Evolutionary conservation across 2,329 filamentous ascomycete species (phyloP).

Genomic region (Fusarium humuli): DNA sequence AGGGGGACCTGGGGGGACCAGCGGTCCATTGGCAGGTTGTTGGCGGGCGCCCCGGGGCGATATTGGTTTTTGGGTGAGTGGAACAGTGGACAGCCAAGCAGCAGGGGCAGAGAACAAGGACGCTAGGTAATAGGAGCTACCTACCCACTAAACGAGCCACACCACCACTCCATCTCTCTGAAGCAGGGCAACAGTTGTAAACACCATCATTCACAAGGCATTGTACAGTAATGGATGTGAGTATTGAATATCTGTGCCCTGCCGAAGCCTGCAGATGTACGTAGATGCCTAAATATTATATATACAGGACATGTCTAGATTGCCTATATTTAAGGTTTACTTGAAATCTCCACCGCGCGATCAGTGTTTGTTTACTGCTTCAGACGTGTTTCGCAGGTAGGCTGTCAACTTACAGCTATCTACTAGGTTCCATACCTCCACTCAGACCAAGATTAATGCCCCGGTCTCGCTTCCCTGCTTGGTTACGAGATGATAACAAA

Average conservation of each 20-base stretch:
- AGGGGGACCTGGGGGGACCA: constrained; percentile 12
- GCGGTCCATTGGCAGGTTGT: constrained; percentile 22
- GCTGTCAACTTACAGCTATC: constrained; percentile 13
- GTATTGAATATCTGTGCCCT: not conserved
- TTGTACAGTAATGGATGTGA: not conserved
- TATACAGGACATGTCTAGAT: not conserved
- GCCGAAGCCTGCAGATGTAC: not conserved
- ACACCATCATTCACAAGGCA: not conserved
- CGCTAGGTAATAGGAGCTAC: not conserved
- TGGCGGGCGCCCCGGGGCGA: constrained; percentile 35
- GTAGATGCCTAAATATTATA: not conserved
- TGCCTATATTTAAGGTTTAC: not conserved
- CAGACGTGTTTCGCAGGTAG: constrained; percentile 12
- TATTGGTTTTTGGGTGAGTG: constrained; percentile 34
- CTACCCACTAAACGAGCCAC: constrained; percentile 4
- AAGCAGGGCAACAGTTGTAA: not conserved
- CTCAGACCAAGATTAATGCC: constrained; percentile 4
- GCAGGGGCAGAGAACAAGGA: constrained; percentile 2
- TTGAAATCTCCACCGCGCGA: not conserved
- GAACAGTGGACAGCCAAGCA: constrained; percentile 25
- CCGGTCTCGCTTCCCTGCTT: constrained; percentile 15
- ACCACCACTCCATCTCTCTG: not conserved
- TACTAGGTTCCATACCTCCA: not conserved
- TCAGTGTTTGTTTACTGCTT: constrained; percentile 22
- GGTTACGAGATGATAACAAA: constrained; percentile 21